Base-by-base conservation (phyloP, 2,329 filamentous ascomycete species). In the Meredithiella fracta region DNA sequence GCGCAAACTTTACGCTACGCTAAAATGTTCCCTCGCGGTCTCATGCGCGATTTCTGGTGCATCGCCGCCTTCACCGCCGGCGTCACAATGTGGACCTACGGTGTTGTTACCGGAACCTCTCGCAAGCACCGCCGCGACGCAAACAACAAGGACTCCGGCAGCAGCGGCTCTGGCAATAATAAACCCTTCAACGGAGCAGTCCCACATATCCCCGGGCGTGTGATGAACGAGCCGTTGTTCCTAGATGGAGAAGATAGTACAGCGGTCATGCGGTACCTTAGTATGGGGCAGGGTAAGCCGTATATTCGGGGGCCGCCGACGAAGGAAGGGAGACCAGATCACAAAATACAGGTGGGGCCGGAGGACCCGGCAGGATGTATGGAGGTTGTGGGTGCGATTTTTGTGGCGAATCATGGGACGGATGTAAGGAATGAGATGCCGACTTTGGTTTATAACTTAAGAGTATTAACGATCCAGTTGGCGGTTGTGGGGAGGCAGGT, bases 61-160 rank as follows among this genome's bases (percentile, higher is more conserved):
- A 77, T 86, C 5, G 79, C 77, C 0, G 74, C 86, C 0, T 84
- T 86, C 63, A 83, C 86, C 63, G 82, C 80, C 3, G 74, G 76
- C 11, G 69, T 88, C 3, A 77, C 79, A 0, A 69, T 87, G 42
- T 88, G 85, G 85, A 76, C 77, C 0, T 85, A 83, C 61, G 80
- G 82, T 0, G 76, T 86, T 0, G 71, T 82, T 4, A 72, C 68
- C 20, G 67, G 47, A 17, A 54, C 58, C n/a, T 59, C 51, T 3
- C 47, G 53, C 7, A 63, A 63, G 65, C 60, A 68, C 61, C 64
- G 63, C n/a, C 14, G 20, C 5, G 22, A 83, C 60, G 80, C 81
- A 0, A 76, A 85, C 0, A 71, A 68, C 20, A 67, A 42, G 15
- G 54, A 50, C 26, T 53, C 51, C 8, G 29, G 52, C 5, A 63